Evolutionary conservation across 306 rosid species (phyloP).

Genomic region (Glycine tomentella): DNA sequence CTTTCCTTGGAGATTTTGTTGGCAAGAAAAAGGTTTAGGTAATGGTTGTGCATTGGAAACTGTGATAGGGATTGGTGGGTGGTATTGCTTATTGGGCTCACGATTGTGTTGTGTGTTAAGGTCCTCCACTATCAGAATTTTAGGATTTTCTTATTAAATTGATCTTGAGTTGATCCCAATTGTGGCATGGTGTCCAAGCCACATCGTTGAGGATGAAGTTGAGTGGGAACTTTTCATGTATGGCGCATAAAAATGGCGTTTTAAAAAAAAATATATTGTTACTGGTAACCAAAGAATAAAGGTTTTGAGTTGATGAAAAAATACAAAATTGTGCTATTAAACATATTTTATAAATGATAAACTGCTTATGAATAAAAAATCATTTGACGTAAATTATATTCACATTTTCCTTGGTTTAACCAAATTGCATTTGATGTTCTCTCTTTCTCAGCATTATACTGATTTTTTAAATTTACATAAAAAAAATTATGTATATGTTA

Average conservation of each 20-base stretch:
- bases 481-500: too few species aligned
- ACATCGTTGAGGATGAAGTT: constrained; percentile 7
- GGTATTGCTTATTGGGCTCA: constrained; percentile 36
- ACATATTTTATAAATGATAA: background rate
- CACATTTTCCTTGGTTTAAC: too few species aligned
- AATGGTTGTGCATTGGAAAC: constrained; percentile 51
- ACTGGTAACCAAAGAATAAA: background rate
- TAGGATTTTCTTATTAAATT: constrained; percentile 40
- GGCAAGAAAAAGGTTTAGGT: constrained; percentile 36
- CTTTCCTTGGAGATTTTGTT: constrained; percentile 28
- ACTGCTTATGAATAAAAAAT: background rate
- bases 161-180: constrained; percentile 14
- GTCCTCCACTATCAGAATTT: constrained; percentile 46
- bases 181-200: constrained; percentile 1
- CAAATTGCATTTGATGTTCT: too few species aligned
- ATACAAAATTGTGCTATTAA: background rate
- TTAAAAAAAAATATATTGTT: too few species aligned
- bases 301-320: background rate
- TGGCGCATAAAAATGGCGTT: constrained; percentile 4
- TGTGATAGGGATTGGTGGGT: constrained; percentile 48
- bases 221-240: constrained; percentile 5
- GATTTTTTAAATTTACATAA: too few species aligned
- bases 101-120: constrained; percentile 19
- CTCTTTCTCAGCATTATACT: too few species aligned
- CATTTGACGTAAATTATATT: too few species aligned